Conservation (phyloP, 345 rosid species). For the Melaleuca quinquenervia region DNA sequence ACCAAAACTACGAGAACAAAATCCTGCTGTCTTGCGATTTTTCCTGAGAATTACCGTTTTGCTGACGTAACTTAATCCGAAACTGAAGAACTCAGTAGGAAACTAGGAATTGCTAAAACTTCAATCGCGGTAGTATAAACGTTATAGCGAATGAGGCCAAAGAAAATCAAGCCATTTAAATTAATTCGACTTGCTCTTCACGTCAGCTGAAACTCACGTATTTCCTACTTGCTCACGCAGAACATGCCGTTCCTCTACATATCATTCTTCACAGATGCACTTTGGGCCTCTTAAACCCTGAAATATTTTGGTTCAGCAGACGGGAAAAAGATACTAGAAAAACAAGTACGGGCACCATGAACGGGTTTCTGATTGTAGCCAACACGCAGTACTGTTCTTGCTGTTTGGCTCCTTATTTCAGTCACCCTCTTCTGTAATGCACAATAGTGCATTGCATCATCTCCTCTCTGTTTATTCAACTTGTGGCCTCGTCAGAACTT, state of each 20-base stretch:
- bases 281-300: not conserved
- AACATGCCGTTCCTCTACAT: not conserved
- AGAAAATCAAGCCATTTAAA: not conserved
- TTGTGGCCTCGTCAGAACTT: not conserved
- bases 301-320: not conserved
- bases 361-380: not conserved
- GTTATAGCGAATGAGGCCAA: not conserved
- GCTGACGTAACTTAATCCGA: not conserved
- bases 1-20: no score
- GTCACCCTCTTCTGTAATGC: not conserved
- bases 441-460: not conserved
- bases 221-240: not conserved
- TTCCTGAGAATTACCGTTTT: not conserved
- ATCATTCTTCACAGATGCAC: not conserved
- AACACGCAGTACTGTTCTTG: not conserved
- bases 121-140: not conserved
- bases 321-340: not conserved
- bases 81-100: not conserved
- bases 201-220: not conserved
- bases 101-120: not conserved
- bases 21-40: not conserved
- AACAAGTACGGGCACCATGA: not conserved
- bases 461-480: not conserved
- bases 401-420: not conserved
- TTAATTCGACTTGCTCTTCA: not conserved